Percentiles rank a stretch among this genome's conserved stretches.
These are phyloP conservation scores for Mychonastes homosphaera DNA, from an alignment of 139 green algal species.

Conservation along the genomic window DNA sequence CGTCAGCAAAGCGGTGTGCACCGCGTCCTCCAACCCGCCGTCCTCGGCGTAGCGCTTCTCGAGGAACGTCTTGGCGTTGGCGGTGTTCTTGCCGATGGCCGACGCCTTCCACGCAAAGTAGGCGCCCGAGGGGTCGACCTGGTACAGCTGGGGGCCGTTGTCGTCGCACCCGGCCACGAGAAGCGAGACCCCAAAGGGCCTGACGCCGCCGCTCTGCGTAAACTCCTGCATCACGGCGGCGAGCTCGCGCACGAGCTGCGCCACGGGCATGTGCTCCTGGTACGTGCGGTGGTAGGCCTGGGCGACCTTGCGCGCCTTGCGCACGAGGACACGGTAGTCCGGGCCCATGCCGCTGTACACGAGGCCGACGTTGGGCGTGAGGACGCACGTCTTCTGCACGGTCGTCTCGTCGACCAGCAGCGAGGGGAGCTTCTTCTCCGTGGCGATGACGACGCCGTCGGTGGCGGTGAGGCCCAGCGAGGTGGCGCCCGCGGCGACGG, in stretches of 20 bases:
- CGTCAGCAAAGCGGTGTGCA: constrained; percentile 96
- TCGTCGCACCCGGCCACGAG: constrained; percentile 92
- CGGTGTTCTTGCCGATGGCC: constrained; percentile 99
- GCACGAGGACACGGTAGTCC: constrained; percentile 90
- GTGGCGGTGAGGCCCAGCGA: constrained; percentile 92
- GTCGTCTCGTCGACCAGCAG: constrained; percentile 80
- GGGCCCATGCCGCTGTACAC: constrained; percentile 98
- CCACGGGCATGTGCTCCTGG: constrained; percentile 92
- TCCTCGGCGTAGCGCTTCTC: constrained; percentile 94
- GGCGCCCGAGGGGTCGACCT: constrained; percentile 91
- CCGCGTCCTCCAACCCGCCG: constrained; percentile 95
- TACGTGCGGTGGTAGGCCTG: constrained; percentile 87
- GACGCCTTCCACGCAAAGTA: constrained; percentile 91
- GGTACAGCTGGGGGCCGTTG: constrained; percentile 95
- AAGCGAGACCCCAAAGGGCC: constrained; percentile 95
- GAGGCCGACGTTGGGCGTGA: constrained; percentile 88
- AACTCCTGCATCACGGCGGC: constrained; percentile 99
- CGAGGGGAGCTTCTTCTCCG: constrained; percentile 95
- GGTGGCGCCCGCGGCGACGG: constrained; percentile 83
- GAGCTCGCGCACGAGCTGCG: constrained; percentile 90
- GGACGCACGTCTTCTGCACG: constrained; percentile 83
- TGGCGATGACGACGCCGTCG: constrained; percentile 97
- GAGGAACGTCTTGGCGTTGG: constrained; percentile 88
- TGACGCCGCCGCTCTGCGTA: constrained; percentile 91
- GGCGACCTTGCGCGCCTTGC: constrained; percentile 79